Conservation (phyloP, 2,329 filamentous ascomycete genomes). For the Amesomyces nigricolor region DNA sequence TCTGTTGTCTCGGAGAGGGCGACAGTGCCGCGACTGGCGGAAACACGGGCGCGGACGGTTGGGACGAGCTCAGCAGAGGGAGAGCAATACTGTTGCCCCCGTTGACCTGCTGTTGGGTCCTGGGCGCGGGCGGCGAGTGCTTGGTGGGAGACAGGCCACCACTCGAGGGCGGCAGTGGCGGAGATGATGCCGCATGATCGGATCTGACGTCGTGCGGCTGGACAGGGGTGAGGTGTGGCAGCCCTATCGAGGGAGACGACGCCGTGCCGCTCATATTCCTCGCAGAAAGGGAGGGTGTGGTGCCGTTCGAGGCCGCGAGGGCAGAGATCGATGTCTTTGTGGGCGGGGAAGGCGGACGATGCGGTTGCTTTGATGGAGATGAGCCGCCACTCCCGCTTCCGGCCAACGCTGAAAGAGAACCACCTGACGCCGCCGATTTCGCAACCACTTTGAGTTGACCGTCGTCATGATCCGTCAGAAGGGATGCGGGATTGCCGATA, state of each 20-base stretch:
- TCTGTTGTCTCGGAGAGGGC: constrained; percentile 52
- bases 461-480: constrained; percentile 26
- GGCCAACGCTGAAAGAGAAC: constrained; percentile 16
- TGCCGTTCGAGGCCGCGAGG: constrained; percentile 16
- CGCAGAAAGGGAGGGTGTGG: constrained; percentile 12
- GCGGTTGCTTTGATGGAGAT: constrained; percentile 29
- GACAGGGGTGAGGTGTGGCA: constrained; percentile 32
- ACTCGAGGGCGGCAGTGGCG: constrained; percentile 39
- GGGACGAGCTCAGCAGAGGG: constrained; percentile 26
- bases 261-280: constrained; percentile 23
- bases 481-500: constrained; percentile 36
- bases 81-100: constrained; percentile 18
- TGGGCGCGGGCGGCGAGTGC: constrained; percentile 41
- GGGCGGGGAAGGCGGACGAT: constrained; percentile 17
- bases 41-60: constrained; percentile 41
- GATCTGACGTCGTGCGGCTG: constrained; percentile 25
- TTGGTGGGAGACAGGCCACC: constrained; percentile 49
- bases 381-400: constrained; percentile 25
- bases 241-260: constrained; percentile 22
- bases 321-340: constrained; percentile 28
- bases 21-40: constrained; percentile 54
- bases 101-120: constrained; percentile 28
- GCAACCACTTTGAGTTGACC: constrained; percentile 20
- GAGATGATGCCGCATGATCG: constrained; percentile 29
- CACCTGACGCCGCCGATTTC: constrained; percentile 19